Base-by-base conservation (phyloP, 2,329 filamentous ascomycete genomes). In the Arachnomyces sp. region DNA sequence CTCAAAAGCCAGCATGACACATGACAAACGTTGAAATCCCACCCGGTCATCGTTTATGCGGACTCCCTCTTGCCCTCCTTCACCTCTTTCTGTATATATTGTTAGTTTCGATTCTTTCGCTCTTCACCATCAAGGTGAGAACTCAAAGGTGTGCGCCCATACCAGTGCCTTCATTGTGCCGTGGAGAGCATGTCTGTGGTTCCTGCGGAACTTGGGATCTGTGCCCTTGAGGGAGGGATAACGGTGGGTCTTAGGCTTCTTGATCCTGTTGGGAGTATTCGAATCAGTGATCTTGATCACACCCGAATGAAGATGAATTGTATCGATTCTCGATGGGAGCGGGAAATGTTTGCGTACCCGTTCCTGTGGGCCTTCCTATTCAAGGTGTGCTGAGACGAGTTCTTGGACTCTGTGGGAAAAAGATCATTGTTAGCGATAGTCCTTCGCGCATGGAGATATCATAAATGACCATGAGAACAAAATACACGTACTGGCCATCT, bases 331-430 rank as follows among this genome's bases (percentile, higher is more conserved):
- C 21, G 21, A 25, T 35, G 11, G 32, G 15, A 38, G 38, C 39
- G 37, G 34, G 39, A 45, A 14, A 34, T 39, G 15, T 21, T 43
- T 52, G 75, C 83, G 62, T 84, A 95, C 90, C 92, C 92, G 80
- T 98, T 98, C 69, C 84, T 83, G 84, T 98, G 92, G 75, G 88
- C 89, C 86, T 98, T 98, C 78, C 85, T 85, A 71, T 80, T 81
- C 82, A 92, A 85, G 77, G 95, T 95, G 78, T 95, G 88, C 80
- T 96, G 90, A 65, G 90, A 95, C 76, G 87, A 93, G 84, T 96
- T 96, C 88, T 96, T 96, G 65, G 92, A 96, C 81, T 96, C 89
- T 95, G 68, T 44, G 45, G 28, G 44, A 47, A 43, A 62, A 57
- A 44, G 42, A 51, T 40, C n/a, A 34, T 36, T 40, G 9, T 39